phyloP scores from a whole-genome alignment of 495 filamentous ascomycete genomes.

The Neurospora sp. region DNA sequence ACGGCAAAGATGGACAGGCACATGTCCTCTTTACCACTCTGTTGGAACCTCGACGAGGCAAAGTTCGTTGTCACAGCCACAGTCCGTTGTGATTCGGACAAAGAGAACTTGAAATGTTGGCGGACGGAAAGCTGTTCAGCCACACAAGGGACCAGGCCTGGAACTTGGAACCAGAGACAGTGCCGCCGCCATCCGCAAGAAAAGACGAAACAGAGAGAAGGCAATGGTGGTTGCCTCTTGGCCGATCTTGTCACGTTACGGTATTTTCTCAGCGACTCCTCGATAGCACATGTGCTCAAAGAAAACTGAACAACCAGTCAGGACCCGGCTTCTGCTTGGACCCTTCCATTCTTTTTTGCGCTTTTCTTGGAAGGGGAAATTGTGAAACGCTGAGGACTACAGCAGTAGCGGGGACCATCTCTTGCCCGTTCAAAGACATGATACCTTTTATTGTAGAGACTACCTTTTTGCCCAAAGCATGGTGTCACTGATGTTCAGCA shows the following conservation, averaged over 20 bases:
- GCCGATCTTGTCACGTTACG: neutral
- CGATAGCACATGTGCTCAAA: neutral
- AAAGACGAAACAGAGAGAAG: neutral
- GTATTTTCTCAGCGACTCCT: neutral
- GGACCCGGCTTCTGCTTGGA: neutral
- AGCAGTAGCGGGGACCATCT: neutral
- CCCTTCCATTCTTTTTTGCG: neutral
- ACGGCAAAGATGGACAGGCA: neutral
- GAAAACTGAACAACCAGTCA: neutral
- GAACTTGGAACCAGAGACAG: neutral
- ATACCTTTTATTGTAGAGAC: neutral
- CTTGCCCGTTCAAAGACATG: neutral
- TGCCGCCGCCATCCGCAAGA: neutral
- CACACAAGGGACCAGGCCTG: neutral
- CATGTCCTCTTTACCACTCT: neutral
- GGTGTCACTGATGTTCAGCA: neutral
- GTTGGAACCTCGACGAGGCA: neutral
- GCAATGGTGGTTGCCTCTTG: neutral
- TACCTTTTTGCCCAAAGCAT: neutral
- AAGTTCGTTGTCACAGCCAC: neutral
- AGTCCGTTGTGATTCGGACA: neutral
- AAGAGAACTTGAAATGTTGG: neutral
- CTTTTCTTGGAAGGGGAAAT: neutral
- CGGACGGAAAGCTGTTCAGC: neutral
- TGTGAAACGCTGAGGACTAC: neutral